Evolutionary conservation across 768 basidiomycete species (phyloP), one percentile per base, ranked within the genome.

Genomic region (Lanmaoa rubissima): DNA sequence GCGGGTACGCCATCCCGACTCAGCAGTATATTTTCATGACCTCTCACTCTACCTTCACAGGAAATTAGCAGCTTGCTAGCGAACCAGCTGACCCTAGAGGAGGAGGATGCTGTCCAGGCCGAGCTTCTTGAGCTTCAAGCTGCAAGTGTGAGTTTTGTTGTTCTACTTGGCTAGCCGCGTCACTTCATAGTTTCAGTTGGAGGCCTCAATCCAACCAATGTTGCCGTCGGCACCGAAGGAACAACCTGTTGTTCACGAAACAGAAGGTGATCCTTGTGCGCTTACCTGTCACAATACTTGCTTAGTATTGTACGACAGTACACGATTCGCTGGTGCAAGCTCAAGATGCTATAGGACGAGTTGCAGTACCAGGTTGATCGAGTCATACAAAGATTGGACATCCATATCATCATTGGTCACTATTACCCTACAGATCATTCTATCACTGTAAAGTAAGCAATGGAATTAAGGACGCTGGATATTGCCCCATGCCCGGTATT

Each of bases 41-140:
- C 28, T 38, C 53, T 45, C 53, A 51, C 40, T n/a, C 43, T 55
- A 19, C 47, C 35, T 28, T 13, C 48, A 5, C 64, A 99, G 97
- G 97, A 99, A 82, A 88, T 99, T 50, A 82, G 89, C 59, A 87
- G 92, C 68, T 82, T 96, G 76, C 77, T 99, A 21, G 82, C 88
- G 48, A 92, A 88, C 61, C 86, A 79, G 41, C 79, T 99, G 58
- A 87, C 88, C 1, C 69, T 86, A 13, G 94, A 96, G 44, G 97
- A 99, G 45, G 97, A 99, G 68, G 95, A 97, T 41, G 88, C 86
- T 16, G 96, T 99, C 0, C 92, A 95, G 67, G 78, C 78, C 6
- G 97, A 99, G 69, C 76, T 99, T 28, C 75, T 73, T 28, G 77
- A 79, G 49, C 73, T 99, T 13, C 84, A 95, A 69, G 75, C 71